Evolutionary conservation across 768 basidiomycete genomes (phyloP), one percentile per base, ranked within the genome.

Genomic region (Tulasnella sp.): DNA sequence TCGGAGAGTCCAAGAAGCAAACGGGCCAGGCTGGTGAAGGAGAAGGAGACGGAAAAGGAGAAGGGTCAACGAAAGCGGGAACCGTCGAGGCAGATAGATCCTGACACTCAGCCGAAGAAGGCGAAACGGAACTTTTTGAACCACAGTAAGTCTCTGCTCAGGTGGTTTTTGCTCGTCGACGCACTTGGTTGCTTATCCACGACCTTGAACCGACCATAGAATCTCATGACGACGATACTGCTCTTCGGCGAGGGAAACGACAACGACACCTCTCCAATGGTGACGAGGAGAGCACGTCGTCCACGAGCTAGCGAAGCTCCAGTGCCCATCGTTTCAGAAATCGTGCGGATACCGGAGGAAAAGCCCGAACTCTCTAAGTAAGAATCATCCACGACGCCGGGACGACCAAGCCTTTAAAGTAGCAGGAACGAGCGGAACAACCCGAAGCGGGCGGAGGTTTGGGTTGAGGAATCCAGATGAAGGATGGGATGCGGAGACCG

Each of bases 401-500:
- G 76, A 85, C 85, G 80, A 85, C 85, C 78, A 79, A 79, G 80
- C 77, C 72, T n/a, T 72, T 78, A n/a, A 1, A 78, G 78, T 38
- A 80, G 81, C 0, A 81, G 77, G n/a, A 84, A 87, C 71, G 89
- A 12, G 67, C 8, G 75, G 77, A 69, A 77, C 40, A 75, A 34
- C 29, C 0, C 79, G 70, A 79, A 69, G 31, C 79, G 54, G 37
- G 75, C 71, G 36, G 74, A 72, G 69, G 49, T 76, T 31, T 67
- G 79, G 29, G 78, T 77, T 22, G 80, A 80, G n/a, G 71, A 80
- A 67, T 78, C 79, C 80, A 0, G 87, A 87, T 72, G 90, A 90
- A 78, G 94, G 93, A 5, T 96, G 95, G 94, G 96, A 97, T 80
- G 89, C 90, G 42, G 83, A 90, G 34, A 98, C 96, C n/a, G n/a